Evolutionary conservation across 2,329 filamentous ascomycete species (phyloP).

Genomic region (Pleoardoris graminearum): DNA sequence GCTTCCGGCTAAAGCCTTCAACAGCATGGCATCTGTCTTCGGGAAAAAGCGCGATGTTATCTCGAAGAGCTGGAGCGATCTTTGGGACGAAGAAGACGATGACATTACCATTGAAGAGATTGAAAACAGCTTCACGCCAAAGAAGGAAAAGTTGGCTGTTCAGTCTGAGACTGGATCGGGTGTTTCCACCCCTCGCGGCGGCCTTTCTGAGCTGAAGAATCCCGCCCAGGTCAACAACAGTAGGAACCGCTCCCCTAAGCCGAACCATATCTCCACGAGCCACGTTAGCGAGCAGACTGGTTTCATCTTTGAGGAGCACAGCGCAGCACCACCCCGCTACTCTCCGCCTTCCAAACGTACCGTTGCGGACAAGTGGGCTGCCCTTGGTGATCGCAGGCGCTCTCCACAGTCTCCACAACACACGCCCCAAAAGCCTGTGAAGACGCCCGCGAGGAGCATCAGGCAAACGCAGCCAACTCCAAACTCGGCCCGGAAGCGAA

Average conservation of each 20-base stretch:
- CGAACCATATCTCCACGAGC: constrained; percentile 55
- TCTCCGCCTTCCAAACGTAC: constrained; percentile 69
- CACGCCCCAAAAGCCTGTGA: constrained; percentile 49
- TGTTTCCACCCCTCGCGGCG: constrained; percentile 55
- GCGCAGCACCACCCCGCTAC: constrained; percentile 53
- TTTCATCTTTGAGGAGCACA: constrained; percentile 72
- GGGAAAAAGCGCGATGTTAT: constrained; percentile 76
- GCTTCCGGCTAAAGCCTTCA: constrained; percentile 67
- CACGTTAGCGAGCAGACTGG: constrained; percentile 69
- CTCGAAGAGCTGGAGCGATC: constrained; percentile 98
- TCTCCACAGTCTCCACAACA: constrained; percentile 57
- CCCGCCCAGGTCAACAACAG: constrained; percentile 57
- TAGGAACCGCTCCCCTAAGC: constrained; percentile 44
- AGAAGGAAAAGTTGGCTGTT: constrained; percentile 43
- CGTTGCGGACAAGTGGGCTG: constrained; percentile 83
- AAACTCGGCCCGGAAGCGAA: constrained; percentile 44
- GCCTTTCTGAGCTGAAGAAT: constrained; percentile 59
- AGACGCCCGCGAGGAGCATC: constrained; percentile 37
- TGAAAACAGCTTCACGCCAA: constrained; percentile 60
- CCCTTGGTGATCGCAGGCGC: constrained; percentile 80
- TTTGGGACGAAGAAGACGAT: constrained; percentile 97
- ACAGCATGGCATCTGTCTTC: constrained; percentile 78
- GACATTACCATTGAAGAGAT: constrained; percentile 62
- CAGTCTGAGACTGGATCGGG: constrained; percentile 48
- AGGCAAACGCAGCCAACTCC: constrained; percentile 38